Evolutionary conservation across 306 rosid genomes (phyloP).

Genomic region (Cicer yamashitae): DNA sequence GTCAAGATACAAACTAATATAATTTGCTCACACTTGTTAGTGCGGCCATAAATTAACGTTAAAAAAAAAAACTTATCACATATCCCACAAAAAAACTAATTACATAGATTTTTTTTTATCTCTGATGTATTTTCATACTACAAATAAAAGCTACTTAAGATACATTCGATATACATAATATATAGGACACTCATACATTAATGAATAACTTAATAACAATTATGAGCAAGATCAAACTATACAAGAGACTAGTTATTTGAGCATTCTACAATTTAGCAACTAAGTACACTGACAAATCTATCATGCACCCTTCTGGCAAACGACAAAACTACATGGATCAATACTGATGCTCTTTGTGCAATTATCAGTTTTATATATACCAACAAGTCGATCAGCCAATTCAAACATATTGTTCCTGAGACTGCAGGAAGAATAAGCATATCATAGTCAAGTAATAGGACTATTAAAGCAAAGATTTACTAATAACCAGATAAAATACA

Average conservation of each 20-base stretch:
- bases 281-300: constrained; percentile 27
- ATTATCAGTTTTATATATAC: constrained; percentile 89
- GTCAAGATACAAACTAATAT: too few species aligned
- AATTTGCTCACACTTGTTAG: too few species aligned
- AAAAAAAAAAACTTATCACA: too few species aligned
- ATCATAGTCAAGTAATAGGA: constrained; percentile 20
- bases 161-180: constrained; percentile 41
- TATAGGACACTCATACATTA: constrained; percentile 22
- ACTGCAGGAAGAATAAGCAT: constrained; percentile 53
- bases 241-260: constrained; percentile 12
- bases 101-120: neutral
- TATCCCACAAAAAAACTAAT: too few species aligned
- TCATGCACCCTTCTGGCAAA: constrained; percentile 73
- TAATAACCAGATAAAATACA: neutral
- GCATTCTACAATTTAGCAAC: constrained; percentile 35
- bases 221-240: constrained; percentile 36
- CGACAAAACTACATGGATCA: constrained; percentile 78
- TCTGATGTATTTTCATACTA: neutral
- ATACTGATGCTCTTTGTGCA: constrained; percentile 97
- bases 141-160: constrained; percentile 11
- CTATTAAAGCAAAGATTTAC: neutral
- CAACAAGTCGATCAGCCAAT: constrained; percentile 92
- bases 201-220: neutral
- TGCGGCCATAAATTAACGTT: too few species aligned
- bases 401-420: constrained; percentile 97